A percentile compares a stretch with the other conserved stretches of the same genome.
Conservation (phyloP, 2,329 filamentous ascomycete genomes). For the Pseudocercospora eumusae region DNA sequence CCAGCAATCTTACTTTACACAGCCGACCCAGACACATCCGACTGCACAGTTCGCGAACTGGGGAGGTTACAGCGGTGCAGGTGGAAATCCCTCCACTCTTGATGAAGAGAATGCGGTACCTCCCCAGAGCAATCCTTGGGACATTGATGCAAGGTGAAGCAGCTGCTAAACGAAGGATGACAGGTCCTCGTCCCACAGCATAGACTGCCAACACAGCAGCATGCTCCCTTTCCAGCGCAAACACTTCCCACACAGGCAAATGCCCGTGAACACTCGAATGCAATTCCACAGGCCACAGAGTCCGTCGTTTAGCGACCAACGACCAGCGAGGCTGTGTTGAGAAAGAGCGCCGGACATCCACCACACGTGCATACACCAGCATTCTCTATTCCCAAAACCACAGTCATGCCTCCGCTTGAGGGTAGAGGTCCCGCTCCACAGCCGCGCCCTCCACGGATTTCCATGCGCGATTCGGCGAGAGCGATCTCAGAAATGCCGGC, state of each 20-base stretch:
- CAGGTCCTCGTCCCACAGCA: neutral
- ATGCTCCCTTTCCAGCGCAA: neutral
- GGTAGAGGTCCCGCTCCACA: conserved; percentile 18
- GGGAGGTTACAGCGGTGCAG: conserved; percentile 34
- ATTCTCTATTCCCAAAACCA: conserved; percentile 18
- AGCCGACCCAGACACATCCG: conserved; percentile 21
- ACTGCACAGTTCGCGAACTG: conserved; percentile 37
- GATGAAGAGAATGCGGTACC: conserved; percentile 40
- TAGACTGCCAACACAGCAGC: neutral
- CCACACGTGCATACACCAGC: neutral
- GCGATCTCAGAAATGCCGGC: conserved; percentile 9
- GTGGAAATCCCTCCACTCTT: conserved; percentile 29
- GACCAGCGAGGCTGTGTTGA: neutral
- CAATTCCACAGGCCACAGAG: conserved; percentile 4
- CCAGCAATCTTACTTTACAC: conserved; percentile 15
- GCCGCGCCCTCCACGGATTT: neutral
- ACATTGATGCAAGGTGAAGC: conserved; percentile 16
- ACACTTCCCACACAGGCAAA: neutral
- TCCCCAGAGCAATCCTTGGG: conserved; percentile 33
- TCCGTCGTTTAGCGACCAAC: neutral
- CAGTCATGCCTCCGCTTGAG: conserved; percentile 15
- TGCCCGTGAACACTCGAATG: neutral
- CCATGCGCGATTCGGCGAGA: conserved; percentile 14
- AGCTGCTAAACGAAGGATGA: conserved; percentile 6
- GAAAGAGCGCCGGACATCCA: neutral